Evolutionary conservation across 176 grass and related monocot genomes (phyloP).

Genomic region (Phyllostachys edulis): DNA sequence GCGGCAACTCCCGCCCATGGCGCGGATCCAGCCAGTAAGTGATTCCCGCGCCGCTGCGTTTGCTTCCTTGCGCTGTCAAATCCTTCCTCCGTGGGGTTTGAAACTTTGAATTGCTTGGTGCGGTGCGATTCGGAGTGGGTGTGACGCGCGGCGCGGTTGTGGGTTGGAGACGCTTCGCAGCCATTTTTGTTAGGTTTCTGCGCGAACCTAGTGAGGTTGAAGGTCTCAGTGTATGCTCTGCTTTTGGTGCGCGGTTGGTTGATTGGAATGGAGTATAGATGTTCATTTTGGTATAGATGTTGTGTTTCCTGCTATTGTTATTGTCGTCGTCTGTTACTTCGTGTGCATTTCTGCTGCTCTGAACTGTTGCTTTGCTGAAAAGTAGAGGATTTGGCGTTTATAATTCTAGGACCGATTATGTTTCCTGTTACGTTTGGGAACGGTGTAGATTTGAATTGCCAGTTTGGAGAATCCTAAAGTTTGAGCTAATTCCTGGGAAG

Average conservation of each 20-base stretch:
- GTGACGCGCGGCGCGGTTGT: background rate
- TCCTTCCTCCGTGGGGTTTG: background rate
- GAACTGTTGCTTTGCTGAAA: background rate
- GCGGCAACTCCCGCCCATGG: background rate
- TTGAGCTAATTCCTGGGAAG: background rate
- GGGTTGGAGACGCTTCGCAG: background rate
- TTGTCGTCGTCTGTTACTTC: background rate
- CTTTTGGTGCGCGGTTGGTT: background rate
- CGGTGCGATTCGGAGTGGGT: background rate
- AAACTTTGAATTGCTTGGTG: background rate
- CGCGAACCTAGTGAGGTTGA: background rate
- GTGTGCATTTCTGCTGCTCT: background rate
- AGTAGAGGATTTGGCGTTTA: background rate
- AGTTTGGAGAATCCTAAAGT: background rate
- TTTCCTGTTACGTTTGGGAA: background rate
- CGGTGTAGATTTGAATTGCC: background rate
- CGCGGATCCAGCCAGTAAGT: slow-evolving; percentile 44
- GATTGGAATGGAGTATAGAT: background rate
- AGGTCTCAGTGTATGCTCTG: background rate
- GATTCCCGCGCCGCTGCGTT: background rate
- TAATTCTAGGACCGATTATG: background rate
- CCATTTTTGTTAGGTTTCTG: background rate
- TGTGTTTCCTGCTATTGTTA: background rate
- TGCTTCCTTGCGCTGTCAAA: background rate
- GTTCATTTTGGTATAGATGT: background rate